Percentiles rank a stretch among this genome's conserved stretches.
These are phyloP conservation scores for Lentinus tigrinus DNA, from an alignment of 768 basidiomycete genomes.

Conservation along the genomic window DNA sequence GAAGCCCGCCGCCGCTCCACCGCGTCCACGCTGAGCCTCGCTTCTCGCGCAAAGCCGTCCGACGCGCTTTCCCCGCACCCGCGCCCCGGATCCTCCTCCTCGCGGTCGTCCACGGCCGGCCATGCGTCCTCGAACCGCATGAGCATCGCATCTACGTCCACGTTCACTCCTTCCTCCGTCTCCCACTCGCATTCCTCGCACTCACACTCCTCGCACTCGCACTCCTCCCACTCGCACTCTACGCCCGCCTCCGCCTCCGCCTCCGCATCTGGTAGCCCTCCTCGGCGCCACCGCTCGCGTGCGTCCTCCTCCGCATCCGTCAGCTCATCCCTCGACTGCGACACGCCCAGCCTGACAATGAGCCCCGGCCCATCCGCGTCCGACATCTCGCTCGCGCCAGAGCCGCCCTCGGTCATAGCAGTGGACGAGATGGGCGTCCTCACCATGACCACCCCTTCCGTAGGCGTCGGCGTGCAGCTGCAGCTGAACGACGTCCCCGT, in stretches of 20 bases:
- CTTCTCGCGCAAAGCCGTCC: background rate
- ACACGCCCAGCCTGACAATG: slow-evolving; percentile 19
- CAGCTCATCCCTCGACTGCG: slow-evolving; percentile 4
- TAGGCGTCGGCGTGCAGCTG: slow-evolving; percentile 9
- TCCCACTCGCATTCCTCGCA: background rate
- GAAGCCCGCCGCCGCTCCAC: slow-evolving; percentile 19
- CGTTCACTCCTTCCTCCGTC: background rate
- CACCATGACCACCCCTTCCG: background rate
- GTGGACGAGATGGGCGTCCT: slow-evolving; percentile 15
- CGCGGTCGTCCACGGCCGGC: background rate
- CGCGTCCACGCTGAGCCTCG: background rate
- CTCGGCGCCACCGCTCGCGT: slow-evolving; percentile 4
- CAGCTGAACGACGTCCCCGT: slow-evolving; percentile 21
- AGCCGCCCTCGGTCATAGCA: too few species aligned
- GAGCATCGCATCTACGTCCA: background rate
- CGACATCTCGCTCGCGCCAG: slow-evolving; percentile 8
- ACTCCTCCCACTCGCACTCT: slow-evolving; percentile 2
- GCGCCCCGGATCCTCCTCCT: background rate
- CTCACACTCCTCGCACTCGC: background rate
- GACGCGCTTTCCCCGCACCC: background rate
- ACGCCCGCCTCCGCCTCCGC: background rate
- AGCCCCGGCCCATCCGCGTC: slow-evolving; percentile 14
- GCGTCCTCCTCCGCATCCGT: slow-evolving; percentile 8
- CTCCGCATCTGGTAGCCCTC: background rate
- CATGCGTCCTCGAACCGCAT: background rate